Evolutionary conservation across 139 green algal species (phyloP), one percentile per base, ranked within the genome.

Genomic region (Volvox reticuliferus): DNA sequence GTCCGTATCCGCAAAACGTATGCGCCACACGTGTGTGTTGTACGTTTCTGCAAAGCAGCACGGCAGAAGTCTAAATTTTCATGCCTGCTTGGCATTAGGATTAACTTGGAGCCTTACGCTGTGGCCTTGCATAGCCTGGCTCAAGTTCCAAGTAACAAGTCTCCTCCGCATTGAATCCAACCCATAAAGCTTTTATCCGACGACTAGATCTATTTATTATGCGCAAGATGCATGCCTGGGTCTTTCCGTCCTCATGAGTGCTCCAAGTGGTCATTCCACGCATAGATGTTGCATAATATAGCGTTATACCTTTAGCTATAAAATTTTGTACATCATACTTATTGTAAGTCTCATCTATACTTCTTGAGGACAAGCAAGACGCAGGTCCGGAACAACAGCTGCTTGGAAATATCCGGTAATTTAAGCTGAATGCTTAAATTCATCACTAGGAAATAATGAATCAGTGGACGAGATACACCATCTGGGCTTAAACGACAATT

Each of bases 21-120:
- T 50, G 0, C 88, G 61, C 94, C 94, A 96, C 0, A 89, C 61
- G 36, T 96, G 95, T 26, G 89, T 95, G 17, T 77, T 92, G 71
- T 88, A 96, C 0, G 92, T 96, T 50, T 83, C 93, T 94, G 92
- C 37, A 30, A 36, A 35, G 32, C 13, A 67, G 65, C 65, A 73
- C 2, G 21, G 24, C 12, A 73, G 65, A 24, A 73, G 9, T 5
- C 24, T 73, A 28, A 73, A 17, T 12, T 67, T 37, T 35, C 35
- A 22, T 44, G 36, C 9, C 14, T 30, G 2, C 13, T 13, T 3
- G 14, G 32, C 33, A 44, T 68, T 33, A 55, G 5, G 5, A 9
- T 55, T 55, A 5, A 9, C 36, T 12, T 24, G 36, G 36, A 86
- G 61, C 17, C 75, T 89, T 30, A 92, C 89, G 76, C 33, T 93